Evolutionary conservation across 1,284 basidiomycete species (phyloP), one percentile per base, ranked within the genome.

Genomic region (Vanrija humicola): DNA sequence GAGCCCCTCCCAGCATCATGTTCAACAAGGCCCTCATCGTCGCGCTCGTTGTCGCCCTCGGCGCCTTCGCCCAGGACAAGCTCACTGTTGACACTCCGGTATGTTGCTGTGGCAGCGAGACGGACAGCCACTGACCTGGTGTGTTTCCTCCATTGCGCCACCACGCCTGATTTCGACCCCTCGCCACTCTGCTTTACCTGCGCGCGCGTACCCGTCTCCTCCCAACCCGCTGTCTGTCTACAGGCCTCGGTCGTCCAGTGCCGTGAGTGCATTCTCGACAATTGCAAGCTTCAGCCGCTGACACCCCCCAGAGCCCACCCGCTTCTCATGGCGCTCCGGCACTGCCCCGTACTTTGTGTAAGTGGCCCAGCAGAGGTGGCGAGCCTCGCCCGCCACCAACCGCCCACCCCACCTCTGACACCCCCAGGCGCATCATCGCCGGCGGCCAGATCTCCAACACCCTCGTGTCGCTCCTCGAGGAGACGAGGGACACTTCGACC

Each of bases 381-480:
- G 18, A 15, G 19, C 23, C 3, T 3, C 26, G 44, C 21, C 29
- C 25, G 26, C 25, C 44, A 45, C 19, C 25, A 5, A 26, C 26
- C 15, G 5, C 12, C 26, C n/a, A 29, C 12, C 23, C 25, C 15
- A 28, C 25, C 19, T 15, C 18, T 9, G 15, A 29, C 6, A n/a
- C 14, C 21, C 12, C 25, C 59, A 69, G 67, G 45, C 59, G 82
- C 40, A 67, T 87, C 60, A 73, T 89, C 57, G 87, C 88, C 52
- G 86, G 86, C 83, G 84, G 83, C 46, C 83, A 89, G 65, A 64
- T 81, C 3, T 55, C 73, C n/a, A 84, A 82, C 6, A 29, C 80
- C 46, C 84, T 89, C 68, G 64, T 81, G 76, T 66, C 44, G 40
- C 52, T 71, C 52, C 54, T 48, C 46, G 43, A 45, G 38, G 19